These are phyloP conservation scores for Periglandula ipomoeae DNA, from an alignment of 2,329 filamentous ascomycete genomes.

Conservation along the genomic window DNA sequence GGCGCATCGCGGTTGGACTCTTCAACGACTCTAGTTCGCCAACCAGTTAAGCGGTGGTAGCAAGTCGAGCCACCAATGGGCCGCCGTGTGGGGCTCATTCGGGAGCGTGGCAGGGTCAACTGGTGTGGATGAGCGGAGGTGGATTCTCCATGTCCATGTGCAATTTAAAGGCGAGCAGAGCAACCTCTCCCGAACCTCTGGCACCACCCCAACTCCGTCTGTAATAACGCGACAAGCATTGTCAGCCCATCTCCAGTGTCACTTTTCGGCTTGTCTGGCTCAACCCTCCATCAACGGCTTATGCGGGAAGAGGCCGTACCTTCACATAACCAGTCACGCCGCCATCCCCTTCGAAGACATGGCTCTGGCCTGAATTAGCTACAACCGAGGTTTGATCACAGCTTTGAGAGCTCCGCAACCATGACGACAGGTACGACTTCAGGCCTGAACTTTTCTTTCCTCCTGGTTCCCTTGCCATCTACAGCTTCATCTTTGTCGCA, in stretches of 20 bases:
- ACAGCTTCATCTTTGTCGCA: not conserved
- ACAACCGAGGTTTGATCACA: constrained; percentile 5
- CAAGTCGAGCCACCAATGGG: not conserved
- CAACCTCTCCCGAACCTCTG: not conserved
- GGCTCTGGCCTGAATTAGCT: constrained; percentile 8
- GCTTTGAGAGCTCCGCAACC: constrained; percentile 6
- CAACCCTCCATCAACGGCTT: not conserved
- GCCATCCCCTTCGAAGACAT: constrained; percentile 9
- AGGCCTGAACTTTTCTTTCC: not conserved
- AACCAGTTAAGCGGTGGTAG: not conserved
- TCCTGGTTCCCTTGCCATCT: not conserved
- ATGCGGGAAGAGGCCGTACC: not conserved
- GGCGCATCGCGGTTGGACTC: not conserved
- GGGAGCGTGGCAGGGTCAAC: not conserved
- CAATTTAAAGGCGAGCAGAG: constrained; percentile 1
- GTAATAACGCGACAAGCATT: not conserved
- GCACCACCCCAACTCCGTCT: not conserved
- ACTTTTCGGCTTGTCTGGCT: not conserved
- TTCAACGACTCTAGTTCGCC: not conserved
- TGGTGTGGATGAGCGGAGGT: not conserved
- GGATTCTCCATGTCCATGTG: not conserved
- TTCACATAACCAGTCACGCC: not conserved
- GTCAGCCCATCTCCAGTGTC: not conserved
- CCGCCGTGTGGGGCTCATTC: not conserved
- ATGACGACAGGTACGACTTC: constrained; percentile 5